Conservation (phyloP, 1,284 basidiomycete species). For the Ustilago sp. region DNA sequence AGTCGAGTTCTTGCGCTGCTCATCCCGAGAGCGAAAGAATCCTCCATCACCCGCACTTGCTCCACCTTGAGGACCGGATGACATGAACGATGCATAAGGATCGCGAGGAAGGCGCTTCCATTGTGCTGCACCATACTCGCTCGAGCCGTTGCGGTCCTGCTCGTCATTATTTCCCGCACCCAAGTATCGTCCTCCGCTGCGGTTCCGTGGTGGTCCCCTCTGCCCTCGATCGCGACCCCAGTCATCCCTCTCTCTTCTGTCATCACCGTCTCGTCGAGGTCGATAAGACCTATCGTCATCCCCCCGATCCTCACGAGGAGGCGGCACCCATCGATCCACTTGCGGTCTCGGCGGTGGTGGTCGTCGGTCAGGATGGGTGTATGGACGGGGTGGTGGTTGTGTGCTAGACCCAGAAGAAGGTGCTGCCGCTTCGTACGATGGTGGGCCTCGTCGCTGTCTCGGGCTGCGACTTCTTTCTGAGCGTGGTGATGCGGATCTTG, state of each 20-base stretch:
- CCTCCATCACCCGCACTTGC: conserved; percentile 19
- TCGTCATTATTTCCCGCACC: conserved; percentile 4
- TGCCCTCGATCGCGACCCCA: conserved; percentile 6
- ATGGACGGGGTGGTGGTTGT: conserved; percentile 19
- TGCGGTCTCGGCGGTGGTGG: conserved; percentile 46
- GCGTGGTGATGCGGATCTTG: conserved; percentile 13
- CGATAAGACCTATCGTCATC: conserved; percentile 16
- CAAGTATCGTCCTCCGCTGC: conserved; percentile 36
- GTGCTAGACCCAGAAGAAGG: conserved; percentile 18
- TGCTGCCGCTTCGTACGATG: conserved; percentile 24
- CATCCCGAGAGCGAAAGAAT: conserved; percentile 51
- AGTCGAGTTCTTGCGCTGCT: conserved; percentile 55
- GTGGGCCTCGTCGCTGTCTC: conserved; percentile 21
- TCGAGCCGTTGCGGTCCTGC: background rate
- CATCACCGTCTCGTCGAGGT: conserved; percentile 8
- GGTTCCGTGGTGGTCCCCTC: background rate
- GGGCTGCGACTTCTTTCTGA: conserved; percentile 7
- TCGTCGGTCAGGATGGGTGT: conserved; percentile 34
- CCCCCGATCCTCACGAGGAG: conserved; percentile 24
- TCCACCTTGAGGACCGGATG: conserved; percentile 4
- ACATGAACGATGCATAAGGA: conserved; percentile 37
- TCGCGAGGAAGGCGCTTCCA: conserved; percentile 48
- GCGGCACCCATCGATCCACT: conserved; percentile 42
- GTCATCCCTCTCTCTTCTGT: conserved; percentile 19
- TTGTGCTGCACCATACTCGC: conserved; percentile 43